Evolutionary conservation across 352 stramenopile species (phyloP).

Genomic region (Globisporangium spiculum): DNA sequence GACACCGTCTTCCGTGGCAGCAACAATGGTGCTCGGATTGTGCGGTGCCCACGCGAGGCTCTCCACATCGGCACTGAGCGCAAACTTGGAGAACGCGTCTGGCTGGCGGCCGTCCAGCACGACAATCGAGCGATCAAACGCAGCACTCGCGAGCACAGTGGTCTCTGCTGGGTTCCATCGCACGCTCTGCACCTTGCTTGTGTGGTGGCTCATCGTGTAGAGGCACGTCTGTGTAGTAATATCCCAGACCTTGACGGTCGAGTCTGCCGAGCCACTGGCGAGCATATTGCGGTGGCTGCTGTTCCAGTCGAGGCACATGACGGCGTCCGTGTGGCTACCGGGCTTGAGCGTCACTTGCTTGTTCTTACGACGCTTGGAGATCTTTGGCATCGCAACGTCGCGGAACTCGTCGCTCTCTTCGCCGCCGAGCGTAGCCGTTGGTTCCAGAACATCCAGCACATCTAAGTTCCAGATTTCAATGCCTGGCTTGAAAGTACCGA

Average conservation of each 20-base stretch:
- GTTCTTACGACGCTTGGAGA: constrained; percentile 70
- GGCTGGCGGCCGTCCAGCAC: constrained; percentile 92
- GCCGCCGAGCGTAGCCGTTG: constrained; percentile 92
- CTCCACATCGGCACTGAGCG: constrained; percentile 87
- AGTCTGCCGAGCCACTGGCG: constrained; percentile 96
- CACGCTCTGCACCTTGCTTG: constrained; percentile 97
- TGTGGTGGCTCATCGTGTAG: constrained; percentile 97
- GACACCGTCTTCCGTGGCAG: constrained; percentile 93
- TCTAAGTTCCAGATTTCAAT: constrained; percentile 99
- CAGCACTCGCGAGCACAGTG: constrained; percentile 94
- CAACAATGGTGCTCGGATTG: constrained; percentile 91
- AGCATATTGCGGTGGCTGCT: constrained; percentile 95
- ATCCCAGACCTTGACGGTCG: constrained; percentile 97
- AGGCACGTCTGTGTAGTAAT: constrained; percentile 91
- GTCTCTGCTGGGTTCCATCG: constrained; percentile 96
- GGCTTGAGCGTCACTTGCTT: constrained; percentile 73
- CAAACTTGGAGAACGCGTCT: constrained; percentile 78
- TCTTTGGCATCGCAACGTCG: constrained; percentile 76
- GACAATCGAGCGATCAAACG: constrained; percentile 93
- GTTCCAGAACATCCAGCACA: constrained; percentile 98
- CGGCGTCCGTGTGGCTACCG: constrained; percentile 96
- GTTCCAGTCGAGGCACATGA: constrained; percentile 99
- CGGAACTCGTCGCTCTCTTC: constrained; percentile 84
- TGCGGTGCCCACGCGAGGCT: constrained; percentile 94
- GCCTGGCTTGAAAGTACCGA: constrained; percentile 99